phyloP scores from a whole-genome alignment of 2,329 filamentous ascomycete genomes.

The Microcera coccophila region DNA sequence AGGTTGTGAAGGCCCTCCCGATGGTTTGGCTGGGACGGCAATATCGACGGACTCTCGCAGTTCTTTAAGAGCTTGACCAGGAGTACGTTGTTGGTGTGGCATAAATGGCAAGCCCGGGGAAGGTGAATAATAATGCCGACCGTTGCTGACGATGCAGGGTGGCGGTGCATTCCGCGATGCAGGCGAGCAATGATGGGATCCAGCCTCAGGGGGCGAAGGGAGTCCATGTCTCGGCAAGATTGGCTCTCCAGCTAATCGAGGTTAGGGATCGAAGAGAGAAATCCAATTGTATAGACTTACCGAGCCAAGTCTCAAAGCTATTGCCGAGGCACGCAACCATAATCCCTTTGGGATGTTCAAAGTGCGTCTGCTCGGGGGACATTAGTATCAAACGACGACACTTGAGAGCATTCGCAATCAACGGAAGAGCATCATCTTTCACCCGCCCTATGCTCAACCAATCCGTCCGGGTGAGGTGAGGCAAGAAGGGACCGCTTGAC shows the following conservation, averaged over 20 bases:
- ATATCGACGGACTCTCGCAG: conserved; percentile 14
- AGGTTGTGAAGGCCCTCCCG: no score
- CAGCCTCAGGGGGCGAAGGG: conserved; percentile 23
- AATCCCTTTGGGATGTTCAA: conserved; percentile 23
- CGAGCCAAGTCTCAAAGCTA: conserved; percentile 36
- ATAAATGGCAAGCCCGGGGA: conserved; percentile 2
- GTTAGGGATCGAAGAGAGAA: no score
- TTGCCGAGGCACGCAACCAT: conserved; percentile 23
- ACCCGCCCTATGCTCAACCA: conserved; percentile 28
- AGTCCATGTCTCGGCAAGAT: conserved; percentile 28
- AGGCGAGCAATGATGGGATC: conserved; percentile 19
- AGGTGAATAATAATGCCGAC: conserved; percentile 25
- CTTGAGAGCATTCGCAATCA: conserved; percentile 32
- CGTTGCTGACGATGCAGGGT: conserved; percentile 17
- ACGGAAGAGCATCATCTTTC: conserved; percentile 25
- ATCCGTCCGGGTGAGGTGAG: conserved; percentile 26
- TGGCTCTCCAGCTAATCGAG: background rate
- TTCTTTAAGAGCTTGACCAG: conserved; percentile 24
- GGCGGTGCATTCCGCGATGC: conserved; percentile 13
- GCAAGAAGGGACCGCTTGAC: conserved; percentile 24
- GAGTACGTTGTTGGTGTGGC: background rate
- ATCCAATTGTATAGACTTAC: conserved; percentile 28
- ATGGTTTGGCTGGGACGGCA: no score
- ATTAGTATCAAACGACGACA: conserved; percentile 30
- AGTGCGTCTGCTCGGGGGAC: conserved; percentile 6